phyloP scores from a whole-genome alignment of 805 yeast species.

The Ogataea paradorogensis region DNA sequence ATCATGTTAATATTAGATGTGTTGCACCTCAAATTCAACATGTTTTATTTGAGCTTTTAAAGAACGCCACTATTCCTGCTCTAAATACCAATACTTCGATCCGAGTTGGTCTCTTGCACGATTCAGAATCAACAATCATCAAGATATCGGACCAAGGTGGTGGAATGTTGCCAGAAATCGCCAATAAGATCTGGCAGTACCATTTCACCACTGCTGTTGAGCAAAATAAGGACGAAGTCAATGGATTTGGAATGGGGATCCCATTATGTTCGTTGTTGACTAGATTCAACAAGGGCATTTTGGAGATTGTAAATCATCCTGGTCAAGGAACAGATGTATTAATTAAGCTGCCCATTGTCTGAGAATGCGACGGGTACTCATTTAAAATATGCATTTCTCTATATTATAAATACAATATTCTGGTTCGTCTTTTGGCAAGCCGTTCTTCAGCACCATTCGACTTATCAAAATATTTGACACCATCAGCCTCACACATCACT shows the following conservation, averaged over 20 bases:
- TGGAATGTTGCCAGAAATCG: conserved; percentile 22
- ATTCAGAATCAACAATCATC: conserved; percentile 10
- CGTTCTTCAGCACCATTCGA: conserved; percentile 17
- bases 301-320: conserved; percentile 21
- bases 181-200: conserved; percentile 30
- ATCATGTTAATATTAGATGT: conserved; percentile 17
- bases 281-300: conserved; percentile 25
- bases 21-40: conserved; percentile 31
- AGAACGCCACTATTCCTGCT: conserved; percentile 32
- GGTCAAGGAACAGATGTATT: conserved; percentile 27
- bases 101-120: conserved; percentile 9
- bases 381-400: background rate
- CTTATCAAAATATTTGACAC: conserved; percentile 18
- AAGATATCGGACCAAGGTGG: conserved; percentile 32
- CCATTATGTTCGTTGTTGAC: conserved; percentile 31
- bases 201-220: conserved; percentile 31
- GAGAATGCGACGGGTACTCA: background rate
- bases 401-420: conserved; percentile 26
- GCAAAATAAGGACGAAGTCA: conserved; percentile 27
- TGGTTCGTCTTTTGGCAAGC: conserved; percentile 33
- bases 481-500: conserved; percentile 51
- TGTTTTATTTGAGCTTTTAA: conserved; percentile 31
- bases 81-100: conserved; percentile 22
- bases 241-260: conserved; percentile 35
- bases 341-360: conserved; percentile 22